Percentiles rank a stretch among this genome's conserved stretches.
phyloP scores from a whole-genome alignment of 2,329 filamentous ascomycete genomes.

The Microthyrium microscopicum region DNA sequence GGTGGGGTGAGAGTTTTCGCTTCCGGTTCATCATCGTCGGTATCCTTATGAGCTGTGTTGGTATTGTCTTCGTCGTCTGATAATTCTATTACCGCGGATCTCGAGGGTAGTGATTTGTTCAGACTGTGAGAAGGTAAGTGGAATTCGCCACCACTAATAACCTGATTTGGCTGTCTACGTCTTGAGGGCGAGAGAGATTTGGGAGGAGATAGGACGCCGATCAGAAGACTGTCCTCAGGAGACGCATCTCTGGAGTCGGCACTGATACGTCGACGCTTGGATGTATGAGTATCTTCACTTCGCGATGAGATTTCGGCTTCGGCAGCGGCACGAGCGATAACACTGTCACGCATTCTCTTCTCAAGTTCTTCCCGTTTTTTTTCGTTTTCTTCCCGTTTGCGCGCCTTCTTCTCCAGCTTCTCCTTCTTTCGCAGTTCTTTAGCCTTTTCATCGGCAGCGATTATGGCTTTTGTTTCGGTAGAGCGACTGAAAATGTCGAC shows the following conservation, averaged over 20 bases:
- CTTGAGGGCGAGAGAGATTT: constrained; percentile 1
- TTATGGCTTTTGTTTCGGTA: constrained; percentile 10
- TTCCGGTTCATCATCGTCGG: constrained; percentile 5
- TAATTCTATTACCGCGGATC: not conserved
- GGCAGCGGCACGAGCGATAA: constrained; percentile 1
- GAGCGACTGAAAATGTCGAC: too few species aligned
- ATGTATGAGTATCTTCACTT: not conserved
- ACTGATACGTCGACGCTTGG: not conserved
- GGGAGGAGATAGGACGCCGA: not conserved
- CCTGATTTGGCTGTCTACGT: too few species aligned
- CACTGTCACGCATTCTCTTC: constrained; percentile 6
- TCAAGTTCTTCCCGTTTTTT: constrained; percentile 14
- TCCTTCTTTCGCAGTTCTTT: constrained; percentile 18
- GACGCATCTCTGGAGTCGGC: not conserved
- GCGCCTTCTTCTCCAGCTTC: constrained; percentile 13
- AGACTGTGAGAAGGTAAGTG: too few species aligned
- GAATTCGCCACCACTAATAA: too few species aligned
- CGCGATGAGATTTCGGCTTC: not conserved
- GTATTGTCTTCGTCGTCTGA: not conserved
- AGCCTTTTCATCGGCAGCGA: constrained; percentile 6
- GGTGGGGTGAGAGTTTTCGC: not conserved
- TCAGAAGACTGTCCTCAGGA: not conserved
- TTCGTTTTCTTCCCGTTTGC: constrained; percentile 13
- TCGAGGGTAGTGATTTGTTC: constrained; percentile 1
- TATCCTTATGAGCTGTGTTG: not conserved